Evolutionary conservation across 306 rosid species (phyloP).

Genomic region (Vigna mungo): DNA sequence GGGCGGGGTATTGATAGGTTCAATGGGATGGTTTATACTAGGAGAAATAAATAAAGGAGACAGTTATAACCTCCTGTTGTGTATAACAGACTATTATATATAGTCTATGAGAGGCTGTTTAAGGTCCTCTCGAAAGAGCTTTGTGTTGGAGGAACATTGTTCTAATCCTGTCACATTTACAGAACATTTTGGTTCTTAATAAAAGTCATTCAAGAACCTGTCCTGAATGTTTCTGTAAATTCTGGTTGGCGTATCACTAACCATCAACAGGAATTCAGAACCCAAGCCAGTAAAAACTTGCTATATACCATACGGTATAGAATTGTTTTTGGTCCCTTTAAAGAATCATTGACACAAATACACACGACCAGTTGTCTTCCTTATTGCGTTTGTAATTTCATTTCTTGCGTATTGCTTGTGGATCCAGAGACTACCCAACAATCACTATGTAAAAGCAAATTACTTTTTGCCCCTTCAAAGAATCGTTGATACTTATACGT

Average conservation of each 20-base stretch:
- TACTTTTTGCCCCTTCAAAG: not conserved
- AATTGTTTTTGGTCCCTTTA: not conserved
- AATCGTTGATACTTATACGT: not conserved
- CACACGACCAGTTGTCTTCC: not conserved
- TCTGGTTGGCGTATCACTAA: not conserved
- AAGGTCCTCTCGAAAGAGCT: too few species aligned
- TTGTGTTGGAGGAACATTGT: too few species aligned
- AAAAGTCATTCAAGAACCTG: too few species aligned
- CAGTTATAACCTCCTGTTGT: too few species aligned
- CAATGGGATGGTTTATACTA: too few species aligned
- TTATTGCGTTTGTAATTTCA: not conserved
- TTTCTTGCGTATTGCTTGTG: not conserved
- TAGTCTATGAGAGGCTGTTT: too few species aligned
- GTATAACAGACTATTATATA: too few species aligned
- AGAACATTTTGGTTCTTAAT: too few species aligned
- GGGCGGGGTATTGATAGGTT: too few species aligned
- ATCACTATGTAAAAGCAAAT: not conserved
- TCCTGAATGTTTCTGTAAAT: too few species aligned
- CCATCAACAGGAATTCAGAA: not conserved
- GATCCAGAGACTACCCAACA: slow-evolving; percentile 21
- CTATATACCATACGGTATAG: not conserved
- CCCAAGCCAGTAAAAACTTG: not conserved
- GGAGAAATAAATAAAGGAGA: too few species aligned
- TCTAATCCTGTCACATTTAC: too few species aligned
- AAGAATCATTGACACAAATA: not conserved